These are phyloP conservation scores for Inga leiocalycina DNA, from an alignment of 306 rosid genomes.

Conservation along the genomic window DNA sequence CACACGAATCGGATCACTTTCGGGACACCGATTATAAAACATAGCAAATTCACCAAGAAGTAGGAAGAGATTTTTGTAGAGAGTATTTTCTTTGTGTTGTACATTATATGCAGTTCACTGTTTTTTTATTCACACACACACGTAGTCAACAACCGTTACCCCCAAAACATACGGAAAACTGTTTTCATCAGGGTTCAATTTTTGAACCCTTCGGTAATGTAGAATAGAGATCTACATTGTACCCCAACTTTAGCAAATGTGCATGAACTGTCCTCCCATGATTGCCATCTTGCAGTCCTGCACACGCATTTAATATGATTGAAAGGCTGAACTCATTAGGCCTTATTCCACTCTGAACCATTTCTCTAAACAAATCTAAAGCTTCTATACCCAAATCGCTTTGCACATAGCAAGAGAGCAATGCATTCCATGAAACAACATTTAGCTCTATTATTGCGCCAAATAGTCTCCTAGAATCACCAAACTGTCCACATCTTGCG, in stretches of 20 bases:
- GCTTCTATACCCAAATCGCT: slow-evolving; percentile 55
- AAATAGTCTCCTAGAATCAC: slow-evolving; percentile 66
- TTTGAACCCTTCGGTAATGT: background rate
- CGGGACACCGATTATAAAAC: too few relatives aligned
- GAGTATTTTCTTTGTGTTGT: too few relatives aligned
- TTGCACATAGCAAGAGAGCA: slow-evolving; percentile 79
- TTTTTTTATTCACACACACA: too few relatives aligned
- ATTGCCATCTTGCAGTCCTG: slow-evolving; percentile 52
- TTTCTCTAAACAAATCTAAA: slow-evolving; percentile 61
- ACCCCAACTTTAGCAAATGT: slow-evolving; percentile 66
- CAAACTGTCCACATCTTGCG: slow-evolving; percentile 68
- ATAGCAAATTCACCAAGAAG: too few relatives aligned
- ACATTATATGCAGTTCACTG: too few relatives aligned
- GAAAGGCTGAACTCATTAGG: slow-evolving; percentile 88
- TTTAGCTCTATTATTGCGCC: slow-evolving; percentile 48
- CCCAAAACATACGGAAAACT: too few relatives aligned
- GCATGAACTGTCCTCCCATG: slow-evolving; percentile 66
- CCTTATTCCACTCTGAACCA: slow-evolving; percentile 62
- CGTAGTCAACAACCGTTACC: too few relatives aligned
- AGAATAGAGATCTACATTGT: slow-evolving; percentile 66
- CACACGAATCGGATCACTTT: too few relatives aligned
- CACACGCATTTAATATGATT: slow-evolving; percentile 68
- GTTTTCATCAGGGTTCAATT: too few relatives aligned
- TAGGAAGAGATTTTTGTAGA: too few relatives aligned
- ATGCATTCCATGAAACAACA: slow-evolving; percentile 82